Evolutionary conservation across 768 basidiomycete species (phyloP), one percentile per base, ranked within the genome.

Genomic region (Saitozyma podzolica): DNA sequence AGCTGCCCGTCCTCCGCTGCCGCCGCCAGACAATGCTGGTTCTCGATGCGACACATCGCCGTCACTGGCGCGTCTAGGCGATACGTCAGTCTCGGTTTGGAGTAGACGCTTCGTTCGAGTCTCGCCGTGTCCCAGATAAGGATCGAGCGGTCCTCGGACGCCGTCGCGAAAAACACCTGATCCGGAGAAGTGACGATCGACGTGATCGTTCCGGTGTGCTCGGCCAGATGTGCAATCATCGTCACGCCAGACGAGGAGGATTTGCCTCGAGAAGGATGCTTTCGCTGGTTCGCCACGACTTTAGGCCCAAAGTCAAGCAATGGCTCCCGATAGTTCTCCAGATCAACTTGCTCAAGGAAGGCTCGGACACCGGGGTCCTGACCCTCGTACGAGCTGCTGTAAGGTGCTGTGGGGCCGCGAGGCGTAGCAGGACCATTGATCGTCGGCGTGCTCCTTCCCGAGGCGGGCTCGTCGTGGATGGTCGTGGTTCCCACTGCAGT

Each of bases 21-120:
- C 39, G 56, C 70, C 13, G 72, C 75, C 13, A 76, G 66, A 65
- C 75, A 76, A 64, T 76, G 70, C 10, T 72, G 70, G 58, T 70
- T 87, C 67, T 96, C 93, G 56, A 98, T 82, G 64, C 89, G 87
- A 77, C 91, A 92, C 14, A 96, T 83, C 29, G 81, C 80, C 60
- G 86, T 85, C 48, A 88, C 81, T 16, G 84, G 83, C 0, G 89
- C 88, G 69, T 91, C 87, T 69, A 89, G 86, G 14, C 67, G 63
- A 47, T 75, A 80, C 14, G 72, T 75, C 54, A 82, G 73, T 20
- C 83, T 64, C 17, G 83, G 80, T 54, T 91, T 91, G 75, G 89
- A 89, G 19, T 93, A 91, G 16, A 96, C 91, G 78, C 92, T 97
- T 60, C 94, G 85, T 75, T 97, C 95, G 50, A 98, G 83, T n/a